Evolutionary conservation across 2,329 filamentous ascomycete genomes (phyloP).

Genomic region (Paraconiothyrium sp.): DNA sequence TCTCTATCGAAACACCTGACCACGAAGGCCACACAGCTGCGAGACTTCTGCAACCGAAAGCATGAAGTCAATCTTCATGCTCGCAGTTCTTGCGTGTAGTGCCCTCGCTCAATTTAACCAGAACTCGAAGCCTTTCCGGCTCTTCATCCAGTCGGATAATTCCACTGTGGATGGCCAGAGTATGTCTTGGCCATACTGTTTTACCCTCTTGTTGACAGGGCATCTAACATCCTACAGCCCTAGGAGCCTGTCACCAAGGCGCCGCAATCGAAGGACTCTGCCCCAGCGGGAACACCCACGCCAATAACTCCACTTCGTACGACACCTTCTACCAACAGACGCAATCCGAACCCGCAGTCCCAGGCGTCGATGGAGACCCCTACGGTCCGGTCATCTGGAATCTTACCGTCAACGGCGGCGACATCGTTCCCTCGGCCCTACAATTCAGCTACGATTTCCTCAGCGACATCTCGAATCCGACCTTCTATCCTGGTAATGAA

Average conservation of each 20-base stretch:
- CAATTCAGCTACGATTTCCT: conserved; percentile 36
- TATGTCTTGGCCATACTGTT: neutral
- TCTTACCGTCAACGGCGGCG: conserved; percentile 16
- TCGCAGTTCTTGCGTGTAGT: conserved; percentile 18
- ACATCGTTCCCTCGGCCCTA: conserved; percentile 39
- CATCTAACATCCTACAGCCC: conserved; percentile 14
- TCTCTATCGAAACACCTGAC: neutral
- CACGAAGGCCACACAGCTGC: neutral
- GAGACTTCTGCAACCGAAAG: neutral
- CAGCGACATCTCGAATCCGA: conserved; percentile 53
- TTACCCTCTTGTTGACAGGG: too few relatives aligned
- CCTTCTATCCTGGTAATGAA: conserved; percentile 44
- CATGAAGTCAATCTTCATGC: conserved; percentile 20
- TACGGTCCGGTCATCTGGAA: conserved; percentile 28
- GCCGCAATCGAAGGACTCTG: conserved; percentile 57
- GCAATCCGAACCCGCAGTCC: conserved; percentile 13
- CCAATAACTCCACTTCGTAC: conserved; percentile 24
- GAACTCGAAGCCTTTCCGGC: conserved; percentile 32
- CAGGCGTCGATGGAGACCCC: conserved; percentile 18
- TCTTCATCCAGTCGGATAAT: conserved; percentile 32
- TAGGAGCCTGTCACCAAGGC: conserved; percentile 54
- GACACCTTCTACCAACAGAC: conserved; percentile 44
- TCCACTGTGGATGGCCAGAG: conserved; percentile 27
- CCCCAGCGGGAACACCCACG: conserved; percentile 14
- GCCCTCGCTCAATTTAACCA: conserved; percentile 26